A percentile compares a stretch with the other conserved stretches of the same genome.
Conservation (phyloP, 2,329 filamentous ascomycete genomes). For the Pyricularia grisea region DNA sequence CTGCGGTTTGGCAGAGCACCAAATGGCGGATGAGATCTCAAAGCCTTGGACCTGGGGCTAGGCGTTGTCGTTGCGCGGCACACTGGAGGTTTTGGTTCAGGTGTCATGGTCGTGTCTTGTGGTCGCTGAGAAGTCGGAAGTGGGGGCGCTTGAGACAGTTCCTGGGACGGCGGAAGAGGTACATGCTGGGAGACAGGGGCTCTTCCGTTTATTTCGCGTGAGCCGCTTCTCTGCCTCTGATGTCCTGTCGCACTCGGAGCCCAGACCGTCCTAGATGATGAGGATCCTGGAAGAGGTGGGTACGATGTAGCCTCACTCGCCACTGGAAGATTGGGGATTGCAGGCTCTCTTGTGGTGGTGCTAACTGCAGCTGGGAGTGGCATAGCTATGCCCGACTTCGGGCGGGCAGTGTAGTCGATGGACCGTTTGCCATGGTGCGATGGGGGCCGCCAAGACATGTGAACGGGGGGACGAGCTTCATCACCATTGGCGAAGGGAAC, state of each 20-base stretch:
- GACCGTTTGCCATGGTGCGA: slow-evolving; percentile 1
- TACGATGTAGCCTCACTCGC: neutral
- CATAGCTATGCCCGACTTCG: neutral
- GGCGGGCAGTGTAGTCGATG: neutral
- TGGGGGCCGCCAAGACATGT: slow-evolving; percentile 5
- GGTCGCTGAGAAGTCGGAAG: too few species aligned
- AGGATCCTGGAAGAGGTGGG: neutral
- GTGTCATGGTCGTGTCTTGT: neutral
- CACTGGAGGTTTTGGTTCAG: neutral
- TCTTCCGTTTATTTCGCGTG: neutral
- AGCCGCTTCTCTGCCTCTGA: neutral
- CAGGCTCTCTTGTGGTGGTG: neutral
- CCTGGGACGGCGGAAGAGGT: neutral
- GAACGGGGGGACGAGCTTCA: neutral
- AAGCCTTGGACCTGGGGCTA: neutral
- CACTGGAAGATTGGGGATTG: too few species aligned
- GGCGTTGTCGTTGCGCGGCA: neutral
- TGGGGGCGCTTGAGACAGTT: neutral
- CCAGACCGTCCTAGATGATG: neutral
- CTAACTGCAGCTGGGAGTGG: neutral
- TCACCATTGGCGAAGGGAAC: neutral
- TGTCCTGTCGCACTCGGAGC: neutral
- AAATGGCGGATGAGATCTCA: slow-evolving; percentile 4
- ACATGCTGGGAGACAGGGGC: neutral
- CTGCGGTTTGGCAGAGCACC: neutral